Evolutionary conservation across 371 early-diverging fungal genomes (phyloP).

Genomic region (Choanephora cucurbitarum): DNA sequence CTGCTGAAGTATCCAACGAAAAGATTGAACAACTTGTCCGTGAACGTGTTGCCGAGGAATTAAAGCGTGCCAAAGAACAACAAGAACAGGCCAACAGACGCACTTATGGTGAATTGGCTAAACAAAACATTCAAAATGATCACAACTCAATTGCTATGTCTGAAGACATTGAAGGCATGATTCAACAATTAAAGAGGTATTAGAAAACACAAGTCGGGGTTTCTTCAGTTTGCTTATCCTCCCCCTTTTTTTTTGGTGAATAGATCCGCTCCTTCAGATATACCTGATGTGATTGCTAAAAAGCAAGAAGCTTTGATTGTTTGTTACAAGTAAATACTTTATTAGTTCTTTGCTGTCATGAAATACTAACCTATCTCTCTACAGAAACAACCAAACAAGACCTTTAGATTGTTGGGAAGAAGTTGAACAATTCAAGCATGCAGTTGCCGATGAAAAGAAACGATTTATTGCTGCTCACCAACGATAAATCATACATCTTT

Average conservation of each 20-base stretch:
- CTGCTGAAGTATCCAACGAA: conserved; percentile 24
- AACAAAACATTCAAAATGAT: conserved; percentile 46
- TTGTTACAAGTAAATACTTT: conserved; percentile 45
- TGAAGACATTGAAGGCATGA: conserved; percentile 50
- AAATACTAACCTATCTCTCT: not conserved
- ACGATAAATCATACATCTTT: conserved; percentile 22
- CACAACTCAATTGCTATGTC: conserved; percentile 47
- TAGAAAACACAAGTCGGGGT: not conserved
- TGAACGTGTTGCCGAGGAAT: conserved; percentile 47
- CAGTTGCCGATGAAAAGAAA: conserved; percentile 58
- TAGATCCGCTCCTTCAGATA: conserved; percentile 43
- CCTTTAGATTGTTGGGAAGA: conserved; percentile 73
- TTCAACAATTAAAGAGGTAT: conserved; percentile 51
- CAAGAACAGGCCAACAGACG: conserved; percentile 33
- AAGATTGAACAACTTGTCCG: conserved; percentile 48
- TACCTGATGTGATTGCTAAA: conserved; percentile 43
- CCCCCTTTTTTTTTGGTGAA: too few relatives aligned
- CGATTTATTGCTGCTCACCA: conserved; percentile 51
- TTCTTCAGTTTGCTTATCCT: too few relatives aligned
- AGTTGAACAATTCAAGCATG: conserved; percentile 63
- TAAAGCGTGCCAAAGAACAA: conserved; percentile 33
- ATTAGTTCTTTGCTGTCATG: not conserved
- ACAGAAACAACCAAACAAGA: conserved; percentile 51
- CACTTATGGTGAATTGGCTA: conserved; percentile 40
- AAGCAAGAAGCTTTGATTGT: conserved; percentile 48